Evolutionary conservation across 2,329 filamentous ascomycete species (phyloP), one percentile per base, ranked within the genome.

Genomic region (Sclerotinia subarctica): DNA sequence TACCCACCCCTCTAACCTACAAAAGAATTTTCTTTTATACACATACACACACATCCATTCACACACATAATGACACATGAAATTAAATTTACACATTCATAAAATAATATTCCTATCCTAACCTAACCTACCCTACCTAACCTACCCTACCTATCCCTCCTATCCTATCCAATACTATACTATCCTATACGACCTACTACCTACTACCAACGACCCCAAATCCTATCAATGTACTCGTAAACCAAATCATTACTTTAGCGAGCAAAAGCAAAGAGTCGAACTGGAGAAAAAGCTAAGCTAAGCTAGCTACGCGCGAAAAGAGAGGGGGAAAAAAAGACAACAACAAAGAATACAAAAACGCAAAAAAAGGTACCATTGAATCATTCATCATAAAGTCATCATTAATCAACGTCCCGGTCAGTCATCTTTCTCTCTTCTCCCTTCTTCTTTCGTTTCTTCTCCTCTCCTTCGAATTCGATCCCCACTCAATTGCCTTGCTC

Each of bases 341-440:
- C 35, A 35, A 26, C 5, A 53, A 57, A n/a, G 21, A 5, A 56
- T 26, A 65, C 35, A 35, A 29, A 57, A 65, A 38, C 26, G 42
- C 63, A 35, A 35, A 35, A 65, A 57, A 59, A 54, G 26, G 15
- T 29, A 51, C 44, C 64, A 66, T 66, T 66, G 52, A 46, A 65
- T 60, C 64, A 66, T 66, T 60, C 13, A 38, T 66, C 64, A 60
- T 66, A 59, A 66, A 59, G 53, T 66, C 64, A 32, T 66, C 53
- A 66, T 66, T 54, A 49, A 59, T 66, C 64, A 46, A 42, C 54
- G 38, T 65, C 49, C 54, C 32, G 7, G 35, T 35, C 35, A 35
- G 32, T 60, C 53, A 51, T 38, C 44, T 49, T 49, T 47, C 29
- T 26, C 19, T 38, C 46, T n/a, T 19, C 24, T 21, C 10, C 3